phyloP scores from a whole-genome alignment of 805 yeast species.

The Lipomyces yamanashiensis region DNA sequence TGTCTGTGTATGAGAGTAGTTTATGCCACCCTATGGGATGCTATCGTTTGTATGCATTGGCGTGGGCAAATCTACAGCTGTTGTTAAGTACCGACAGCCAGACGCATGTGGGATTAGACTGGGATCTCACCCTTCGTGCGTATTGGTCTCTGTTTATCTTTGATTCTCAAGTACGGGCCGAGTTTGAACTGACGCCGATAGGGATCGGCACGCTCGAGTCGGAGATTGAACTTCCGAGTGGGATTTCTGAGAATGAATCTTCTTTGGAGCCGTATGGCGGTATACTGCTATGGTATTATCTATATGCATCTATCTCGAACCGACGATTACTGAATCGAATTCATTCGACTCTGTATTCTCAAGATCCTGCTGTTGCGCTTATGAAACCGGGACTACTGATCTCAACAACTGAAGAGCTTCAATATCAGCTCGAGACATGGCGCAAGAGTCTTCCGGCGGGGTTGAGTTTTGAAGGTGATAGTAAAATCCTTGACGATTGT shows the following conservation, averaged over 20 bases:
- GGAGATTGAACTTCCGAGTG: conserved; percentile 8
- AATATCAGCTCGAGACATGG: conserved; percentile 19
- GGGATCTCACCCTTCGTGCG: conserved; percentile 2
- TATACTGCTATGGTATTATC: conserved; percentile 7
- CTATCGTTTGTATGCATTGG: background rate
- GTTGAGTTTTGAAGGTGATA: background rate
- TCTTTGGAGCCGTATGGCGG: conserved; percentile 12
- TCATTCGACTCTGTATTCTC: conserved; percentile 12
- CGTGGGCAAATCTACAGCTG: conserved; percentile 17
- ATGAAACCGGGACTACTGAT: conserved; percentile 18
- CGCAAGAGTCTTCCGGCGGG: conserved; percentile 7
- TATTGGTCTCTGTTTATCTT: conserved; percentile 10
- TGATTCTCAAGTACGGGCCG: conserved; percentile 17
- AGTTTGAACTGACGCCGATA: conserved; percentile 9
- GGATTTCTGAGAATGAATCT: background rate
- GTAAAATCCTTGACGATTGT: background rate
- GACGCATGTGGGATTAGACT: background rate
- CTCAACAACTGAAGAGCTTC: conserved; percentile 11
- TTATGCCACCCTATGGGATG: background rate
- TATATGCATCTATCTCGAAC: conserved; percentile 3
- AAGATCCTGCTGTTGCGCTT: conserved; percentile 9
- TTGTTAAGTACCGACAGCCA: conserved; percentile 1
- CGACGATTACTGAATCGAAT: conserved; percentile 11
- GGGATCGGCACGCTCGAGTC: conserved; percentile 13
- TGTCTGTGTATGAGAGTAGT: background rate